Base-by-base conservation (phyloP, 1,284 basidiomycete genomes). In the Microbotryomycetes sp. region DNA sequence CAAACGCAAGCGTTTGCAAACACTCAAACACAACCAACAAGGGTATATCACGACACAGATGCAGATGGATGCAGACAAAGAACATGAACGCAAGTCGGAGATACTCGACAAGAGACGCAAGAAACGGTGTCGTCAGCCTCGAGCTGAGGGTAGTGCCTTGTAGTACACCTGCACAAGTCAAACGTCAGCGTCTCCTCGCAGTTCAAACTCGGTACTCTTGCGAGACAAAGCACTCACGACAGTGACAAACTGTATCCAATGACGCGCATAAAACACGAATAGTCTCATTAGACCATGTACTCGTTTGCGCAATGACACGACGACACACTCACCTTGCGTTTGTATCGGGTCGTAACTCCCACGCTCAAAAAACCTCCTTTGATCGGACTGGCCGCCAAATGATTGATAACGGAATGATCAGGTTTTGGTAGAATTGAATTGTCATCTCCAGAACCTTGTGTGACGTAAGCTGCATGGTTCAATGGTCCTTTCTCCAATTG, bases 351-450 rank as follows among this genome's bases (percentile, higher is more conserved):
- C 58, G 94, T 97, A 57, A 86, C 92, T 16, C 88, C 93, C 1
- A 97, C 92, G 42, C 92, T 92, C 49, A 98, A 78, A 50, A 94
- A 91, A 3, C 92, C 92, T 74, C 93, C 91, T 76, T 87, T 84
- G 72, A 98, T 98, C 64, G 92, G 90, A 75, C 90, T 94, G 55
- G 94, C 97, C 65, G 92, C 92, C 62, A 98, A 78, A 76, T 98
- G 96, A 70, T 97, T 92, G 67, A 98, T 80, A 47, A 97, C 92
- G 36, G 92, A 92, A 77, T 97, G 94, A 58, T 87, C 90, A 23
- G 92, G 92, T 22, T 96, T 92, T 7, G 94, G 89, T 66, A 98
- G 77, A 62, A 98, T 91, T 49, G 87, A 88, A 69, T 86, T 89
- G 75, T 98, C 94, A 76, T 98, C 92, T 30, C 90, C 84, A 60